A percentile compares a stretch with the other conserved stretches of the same genome.
These are phyloP conservation scores for Hericium coralloides DNA, from an alignment of 768 basidiomycete genomes.

Conservation along the genomic window DNA sequence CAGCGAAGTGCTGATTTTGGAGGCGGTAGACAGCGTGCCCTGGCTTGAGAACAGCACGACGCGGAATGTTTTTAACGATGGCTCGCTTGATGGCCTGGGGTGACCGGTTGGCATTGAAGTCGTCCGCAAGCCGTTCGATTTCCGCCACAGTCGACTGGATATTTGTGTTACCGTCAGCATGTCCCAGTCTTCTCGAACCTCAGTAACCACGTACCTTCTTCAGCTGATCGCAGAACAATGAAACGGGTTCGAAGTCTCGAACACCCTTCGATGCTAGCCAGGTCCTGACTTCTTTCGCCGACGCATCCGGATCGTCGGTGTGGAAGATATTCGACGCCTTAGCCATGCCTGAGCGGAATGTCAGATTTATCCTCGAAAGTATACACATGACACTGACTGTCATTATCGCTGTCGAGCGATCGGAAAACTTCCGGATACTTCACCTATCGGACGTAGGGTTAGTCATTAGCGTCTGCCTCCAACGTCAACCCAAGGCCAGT, in stretches of 20 bases:
- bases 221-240: slow-evolving; percentile 86
- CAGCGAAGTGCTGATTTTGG: slow-evolving; percentile 77
- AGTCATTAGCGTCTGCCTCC: not conserved
- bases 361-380: slow-evolving; percentile 1
- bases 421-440: slow-evolving; percentile 81
- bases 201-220: slow-evolving; percentile 49
- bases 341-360: slow-evolving; percentile 51
- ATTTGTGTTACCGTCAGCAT: too few species aligned
- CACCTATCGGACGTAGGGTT: slow-evolving; percentile 35
- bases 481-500: not conserved
- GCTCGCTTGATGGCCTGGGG: slow-evolving; percentile 73
- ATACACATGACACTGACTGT: slow-evolving; percentile 40
- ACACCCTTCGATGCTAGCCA: slow-evolving; percentile 89
- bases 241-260: slow-evolving; percentile 85
- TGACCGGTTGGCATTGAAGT: slow-evolving; percentile 51
- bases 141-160: slow-evolving; percentile 64
- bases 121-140: slow-evolving; percentile 72
- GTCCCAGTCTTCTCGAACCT: not conserved
- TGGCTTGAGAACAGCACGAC: slow-evolving; percentile 90
- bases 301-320: slow-evolving; percentile 52
- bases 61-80: slow-evolving; percentile 88
- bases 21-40: slow-evolving; percentile 82
- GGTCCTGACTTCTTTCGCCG: slow-evolving; percentile 64
- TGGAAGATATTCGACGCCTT: slow-evolving; percentile 51
- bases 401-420: slow-evolving; percentile 59